Base-by-base conservation (phyloP, 352 stramenopile genomes). In the Phytophthora megakarya region DNA sequence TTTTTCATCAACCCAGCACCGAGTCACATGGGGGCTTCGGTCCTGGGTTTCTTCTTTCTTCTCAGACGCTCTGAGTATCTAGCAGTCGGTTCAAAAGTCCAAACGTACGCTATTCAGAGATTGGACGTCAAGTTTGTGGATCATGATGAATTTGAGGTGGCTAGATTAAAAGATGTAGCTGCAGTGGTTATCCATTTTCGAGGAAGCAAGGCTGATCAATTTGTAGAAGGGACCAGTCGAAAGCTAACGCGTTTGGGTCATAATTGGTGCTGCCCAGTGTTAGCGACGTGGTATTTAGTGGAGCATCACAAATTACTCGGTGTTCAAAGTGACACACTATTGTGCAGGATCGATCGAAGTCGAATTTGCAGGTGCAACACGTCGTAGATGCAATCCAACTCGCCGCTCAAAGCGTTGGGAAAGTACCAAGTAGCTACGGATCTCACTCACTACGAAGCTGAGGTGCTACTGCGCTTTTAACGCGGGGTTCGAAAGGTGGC, bases 21-120 rank as follows among this genome's bases (percentile, higher is more conserved):
- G 63, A 49, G 63, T 73, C 56, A 35, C 70, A 9, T 74, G 57
- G 61, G 67, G 60, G 71, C 53, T 73, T 47, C 60, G 52, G 47
- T 73, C 30, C 37, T 73, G 65, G 58, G 40, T 22, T 66, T 69
- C 35, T 65, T 63, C 47, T 65, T 61, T 65, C 39, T 67, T 38
- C 42, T 66, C 1, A n/a, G 59, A 32, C 13, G 65, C 18, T 57
- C 47, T 1, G 65, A 73, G 22, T 73, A 63, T 56, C 32, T 70
- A 42, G 65, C 47, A 2, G n/a, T 42, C 3, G 48, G 48, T 9
- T 54, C 48, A 12, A 56, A 45, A 8, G 48, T 55, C 11, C 3
- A 45, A 23, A 3, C 15, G 1, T 45, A 55, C 21, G 48, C 48
- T 2, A 46, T 45, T 18, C 33, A 16, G 13, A 25, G 48, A 22